Evolutionary conservation across 176 grass and related monocot genomes (phyloP), one percentile per base, ranked within the genome.

Genomic region (Triticum timopheevii): DNA sequence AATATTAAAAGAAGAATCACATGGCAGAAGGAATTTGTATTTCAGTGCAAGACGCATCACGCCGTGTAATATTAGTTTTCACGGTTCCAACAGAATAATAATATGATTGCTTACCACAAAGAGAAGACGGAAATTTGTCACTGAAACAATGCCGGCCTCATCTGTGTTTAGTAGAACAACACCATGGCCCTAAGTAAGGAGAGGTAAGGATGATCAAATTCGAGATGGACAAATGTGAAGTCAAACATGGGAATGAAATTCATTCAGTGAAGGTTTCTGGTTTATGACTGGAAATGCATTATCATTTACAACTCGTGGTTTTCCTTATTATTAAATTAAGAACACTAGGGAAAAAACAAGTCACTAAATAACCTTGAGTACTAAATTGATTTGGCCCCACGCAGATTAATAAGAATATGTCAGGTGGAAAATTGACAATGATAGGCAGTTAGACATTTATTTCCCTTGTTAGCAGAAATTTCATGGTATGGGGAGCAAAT

Each of bases 51-150:
- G 44, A 54, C 4, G 49, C 40, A 80, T 75, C 34, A 67, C 54
- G 67, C 45, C 0, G 61, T 7, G 63, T 59, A 54, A 33, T 40
- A 30, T 47, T 45, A 23, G 40, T 22, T 77, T 38, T 40, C 65
- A 62, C 5, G 7, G n/a, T 13, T 49, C 72, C 0, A 12, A 3
- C 28, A 67, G 33, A 79, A 74, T 31, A 65, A 77, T 77, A 72
- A 42, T 64, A 74, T 56, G 71, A 68, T 65, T 83, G 44, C 82
- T 89, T 94, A 97, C 94, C 88, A 97, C 88, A 87, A 97, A 97
- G n/a, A 97, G 80, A 87, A 97, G 94, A 17, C 90, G 87, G 34
- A 94, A 94, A 86, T 97, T 97, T 73, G 94, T 97, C 54, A 97
- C 94, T 77, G 94, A 93, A 42, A 97, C 73, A 58, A 84, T 86